Percentiles rank a stretch among this genome's conserved stretches.
Conservation (phyloP, 441 rosid species). For the Manihot esculenta region DNA sequence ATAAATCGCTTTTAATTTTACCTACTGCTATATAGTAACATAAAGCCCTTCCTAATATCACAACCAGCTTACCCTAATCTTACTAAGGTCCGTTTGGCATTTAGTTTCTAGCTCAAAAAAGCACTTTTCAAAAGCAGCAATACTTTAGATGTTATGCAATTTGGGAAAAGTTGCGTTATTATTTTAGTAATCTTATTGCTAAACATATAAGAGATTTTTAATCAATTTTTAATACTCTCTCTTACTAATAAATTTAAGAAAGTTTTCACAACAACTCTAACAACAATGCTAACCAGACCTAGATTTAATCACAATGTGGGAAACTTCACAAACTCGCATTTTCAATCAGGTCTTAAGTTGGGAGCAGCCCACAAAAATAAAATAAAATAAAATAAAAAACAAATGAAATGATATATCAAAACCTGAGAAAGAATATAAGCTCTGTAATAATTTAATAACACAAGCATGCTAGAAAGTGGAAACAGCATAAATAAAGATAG, state of each 20-base stretch:
- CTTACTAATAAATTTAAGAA: too few species aligned
- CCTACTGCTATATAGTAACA: neutral
- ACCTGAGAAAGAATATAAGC: slow-evolving; percentile 9
- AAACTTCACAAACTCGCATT: neutral
- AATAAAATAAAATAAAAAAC: too few species aligned
- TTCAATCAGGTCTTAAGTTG: neutral
- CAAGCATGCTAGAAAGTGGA: slow-evolving; percentile 1
- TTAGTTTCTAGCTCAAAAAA: too few species aligned
- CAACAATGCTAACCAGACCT: neutral
- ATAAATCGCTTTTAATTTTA: too few species aligned
- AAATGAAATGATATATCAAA: neutral
- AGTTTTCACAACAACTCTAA: neutral
- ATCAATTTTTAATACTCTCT: too few species aligned
- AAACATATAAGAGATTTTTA: too few species aligned
- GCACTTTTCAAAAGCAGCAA: too few species aligned
- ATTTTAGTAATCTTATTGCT: too few species aligned
- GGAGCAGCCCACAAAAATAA: neutral
- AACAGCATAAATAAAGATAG: neutral
- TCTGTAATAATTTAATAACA: neutral
- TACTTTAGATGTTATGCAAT: too few species aligned
- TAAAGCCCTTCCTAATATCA: neutral
- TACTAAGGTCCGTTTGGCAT: neutral
- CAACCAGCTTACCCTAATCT: neutral
- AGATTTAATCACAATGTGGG: neutral
- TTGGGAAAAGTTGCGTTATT: too few species aligned